Evolutionary conservation across 2,329 filamentous ascomycete genomes (phyloP).

Genomic region (Macrophomina pseudophaseolina): DNA sequence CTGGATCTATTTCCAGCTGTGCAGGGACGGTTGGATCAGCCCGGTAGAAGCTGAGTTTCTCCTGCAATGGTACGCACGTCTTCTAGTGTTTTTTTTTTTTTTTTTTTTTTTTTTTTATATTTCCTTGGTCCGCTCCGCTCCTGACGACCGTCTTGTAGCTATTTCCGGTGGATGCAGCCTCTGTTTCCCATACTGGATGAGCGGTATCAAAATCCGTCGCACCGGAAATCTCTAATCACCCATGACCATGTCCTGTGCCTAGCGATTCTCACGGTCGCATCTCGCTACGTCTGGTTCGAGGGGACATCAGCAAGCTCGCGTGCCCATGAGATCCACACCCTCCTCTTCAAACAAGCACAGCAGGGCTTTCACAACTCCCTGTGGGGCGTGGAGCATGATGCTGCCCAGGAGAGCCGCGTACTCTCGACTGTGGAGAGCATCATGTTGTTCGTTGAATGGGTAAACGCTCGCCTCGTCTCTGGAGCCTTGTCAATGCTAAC

Average conservation of each 20-base stretch:
- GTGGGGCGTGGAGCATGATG: not conserved
- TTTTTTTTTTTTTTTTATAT: not conserved
- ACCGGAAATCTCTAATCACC: not conserved
- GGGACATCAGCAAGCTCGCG: not conserved
- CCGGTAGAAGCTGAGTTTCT: constrained; percentile 11
- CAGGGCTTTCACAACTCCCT: not conserved
- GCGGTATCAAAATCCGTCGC: not conserved
- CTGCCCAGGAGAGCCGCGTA: not conserved
- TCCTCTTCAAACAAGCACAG: constrained; percentile 13
- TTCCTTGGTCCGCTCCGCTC: no score
- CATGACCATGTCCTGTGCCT: not conserved
- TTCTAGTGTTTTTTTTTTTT: no score
- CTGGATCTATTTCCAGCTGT: not conserved
- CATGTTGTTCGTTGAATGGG: constrained; percentile 9
- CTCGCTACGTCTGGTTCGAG: constrained; percentile 4
- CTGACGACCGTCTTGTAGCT: not conserved
- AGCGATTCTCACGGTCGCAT: constrained; percentile 6
- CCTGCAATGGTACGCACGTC: constrained; percentile 1
- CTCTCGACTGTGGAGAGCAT: constrained; percentile 2
- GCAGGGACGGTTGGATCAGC: constrained; percentile 2
- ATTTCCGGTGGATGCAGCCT: constrained; percentile 2
- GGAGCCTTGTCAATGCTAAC: not conserved
- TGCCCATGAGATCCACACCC: constrained; percentile 2
- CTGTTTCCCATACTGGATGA: not conserved
- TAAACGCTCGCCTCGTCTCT: not conserved